Conservation (phyloP, 306 rosid genomes). For the Hippophae gyantsensis region DNA sequence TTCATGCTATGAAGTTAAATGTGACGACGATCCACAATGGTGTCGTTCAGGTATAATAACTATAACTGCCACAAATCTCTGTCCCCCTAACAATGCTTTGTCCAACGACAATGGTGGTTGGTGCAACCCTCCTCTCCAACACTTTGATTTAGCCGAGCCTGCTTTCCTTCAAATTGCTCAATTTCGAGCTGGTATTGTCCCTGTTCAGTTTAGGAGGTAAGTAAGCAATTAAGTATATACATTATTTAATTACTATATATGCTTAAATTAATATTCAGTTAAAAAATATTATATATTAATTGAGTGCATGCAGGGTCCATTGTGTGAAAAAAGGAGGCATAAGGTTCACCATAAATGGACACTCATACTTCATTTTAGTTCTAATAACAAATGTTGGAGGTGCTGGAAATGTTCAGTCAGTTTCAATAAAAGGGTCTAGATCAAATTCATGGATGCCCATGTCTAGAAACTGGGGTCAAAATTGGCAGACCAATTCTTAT, state of each 20-base stretch:
- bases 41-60: conserved; percentile 27
- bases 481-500: conserved; percentile 36
- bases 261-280: no score
- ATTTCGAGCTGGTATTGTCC: conserved; percentile 32
- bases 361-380: conserved; percentile 33
- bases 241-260: no score
- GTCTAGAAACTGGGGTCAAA: conserved; percentile 37
- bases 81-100: conserved; percentile 30
- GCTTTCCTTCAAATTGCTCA: conserved; percentile 31
- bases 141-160: conserved; percentile 36
- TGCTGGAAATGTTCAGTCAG: conserved; percentile 23
- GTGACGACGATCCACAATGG: conserved; percentile 34
- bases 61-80: conserved; percentile 31
- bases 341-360: conserved; percentile 38
- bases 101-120: conserved; percentile 37
- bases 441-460: conserved; percentile 26
- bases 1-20: conserved; percentile 23
- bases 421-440: conserved; percentile 20
- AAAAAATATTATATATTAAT: no score
- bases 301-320: conserved; percentile 14
- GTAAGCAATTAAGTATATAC: background rate
- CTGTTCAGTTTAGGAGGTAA: conserved; percentile 32
- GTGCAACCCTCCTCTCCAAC: conserved; percentile 38
- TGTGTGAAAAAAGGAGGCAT: conserved; percentile 35
- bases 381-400: conserved; percentile 29